phyloP scores from a whole-genome alignment of 2,329 filamentous ascomycete genomes.

The Colletotrichum sp. region DNA sequence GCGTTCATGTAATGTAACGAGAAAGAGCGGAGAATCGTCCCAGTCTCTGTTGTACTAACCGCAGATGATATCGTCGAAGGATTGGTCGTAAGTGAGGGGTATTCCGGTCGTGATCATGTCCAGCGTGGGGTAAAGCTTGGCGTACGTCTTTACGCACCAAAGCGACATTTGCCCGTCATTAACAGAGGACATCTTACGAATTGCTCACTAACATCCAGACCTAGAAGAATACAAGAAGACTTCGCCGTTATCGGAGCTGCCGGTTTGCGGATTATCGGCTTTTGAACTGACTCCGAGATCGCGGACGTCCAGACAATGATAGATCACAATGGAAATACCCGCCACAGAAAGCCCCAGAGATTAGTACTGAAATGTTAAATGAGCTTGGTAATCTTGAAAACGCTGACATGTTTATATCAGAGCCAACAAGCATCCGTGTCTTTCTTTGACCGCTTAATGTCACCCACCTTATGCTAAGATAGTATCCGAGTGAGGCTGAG shows the following conservation, averaged over 20 bases:
- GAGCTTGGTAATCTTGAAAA: no score
- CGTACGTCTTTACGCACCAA: neutral
- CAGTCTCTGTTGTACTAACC: neutral
- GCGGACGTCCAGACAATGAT: neutral
- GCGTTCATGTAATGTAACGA: slow-evolving; percentile 3
- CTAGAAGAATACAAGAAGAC: fast-evolving
- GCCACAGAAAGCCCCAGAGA: no score
- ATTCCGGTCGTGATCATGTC: neutral
- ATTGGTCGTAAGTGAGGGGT: neutral
- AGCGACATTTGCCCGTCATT: neutral
- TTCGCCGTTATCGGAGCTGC: neutral
- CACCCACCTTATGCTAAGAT: neutral
- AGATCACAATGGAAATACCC: fast-evolving
- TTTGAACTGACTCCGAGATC: neutral
- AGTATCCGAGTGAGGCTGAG: fast-evolving
- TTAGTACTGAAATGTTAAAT: no score
- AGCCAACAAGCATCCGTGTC: neutral
- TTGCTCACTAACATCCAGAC: fast-evolving
- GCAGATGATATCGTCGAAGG: neutral
- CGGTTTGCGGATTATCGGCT: neutral
- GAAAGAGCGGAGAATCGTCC: neutral
- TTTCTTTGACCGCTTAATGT: fast-evolving
- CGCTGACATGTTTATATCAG: neutral
- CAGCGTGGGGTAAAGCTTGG: slow-evolving; percentile 8
- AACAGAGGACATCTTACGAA: neutral